Conservation (phyloP, 257 asterid species). For the Salvia miltiorrhiza region DNA sequence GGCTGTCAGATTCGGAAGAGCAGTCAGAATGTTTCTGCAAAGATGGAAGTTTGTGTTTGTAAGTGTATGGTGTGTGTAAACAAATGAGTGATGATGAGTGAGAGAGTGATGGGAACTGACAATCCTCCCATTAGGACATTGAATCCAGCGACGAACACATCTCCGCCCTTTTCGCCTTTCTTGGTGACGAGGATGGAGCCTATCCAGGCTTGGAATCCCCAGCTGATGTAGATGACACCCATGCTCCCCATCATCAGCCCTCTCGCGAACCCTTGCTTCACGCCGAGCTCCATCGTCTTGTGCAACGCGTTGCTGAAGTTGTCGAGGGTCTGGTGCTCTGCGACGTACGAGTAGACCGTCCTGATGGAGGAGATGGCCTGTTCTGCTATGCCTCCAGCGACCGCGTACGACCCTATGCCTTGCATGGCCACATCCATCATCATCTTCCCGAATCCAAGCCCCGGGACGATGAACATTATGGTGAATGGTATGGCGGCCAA, state of each 20-base stretch:
- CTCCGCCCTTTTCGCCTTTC: slow-evolving; percentile 71
- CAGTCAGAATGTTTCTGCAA: slow-evolving; percentile 63
- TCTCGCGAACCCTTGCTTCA: slow-evolving; percentile 74
- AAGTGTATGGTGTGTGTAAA: neutral
- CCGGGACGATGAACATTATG: slow-evolving; percentile 67
- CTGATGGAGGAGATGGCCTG: slow-evolving; percentile 76
- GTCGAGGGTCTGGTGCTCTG: slow-evolving; percentile 51
- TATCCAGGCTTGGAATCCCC: slow-evolving; percentile 83
- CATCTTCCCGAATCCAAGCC: slow-evolving; percentile 71
- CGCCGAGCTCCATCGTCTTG: slow-evolving; percentile 65
- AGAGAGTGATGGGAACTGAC: slow-evolving; percentile 34
- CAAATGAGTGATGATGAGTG: too few species aligned
- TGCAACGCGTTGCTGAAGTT: slow-evolving; percentile 65
- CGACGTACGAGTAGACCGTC: slow-evolving; percentile 68
- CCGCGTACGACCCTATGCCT: slow-evolving; percentile 58
- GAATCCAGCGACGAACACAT: slow-evolving; percentile 78
- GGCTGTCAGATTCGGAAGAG: slow-evolving; percentile 82
- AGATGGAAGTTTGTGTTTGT: neutral
- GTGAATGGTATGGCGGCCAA: slow-evolving; percentile 75
- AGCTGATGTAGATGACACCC: slow-evolving; percentile 73
- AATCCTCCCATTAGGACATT: slow-evolving; percentile 85
- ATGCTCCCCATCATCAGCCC: slow-evolving; percentile 80
- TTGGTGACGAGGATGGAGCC: slow-evolving; percentile 75
- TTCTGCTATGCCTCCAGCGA: slow-evolving; percentile 73
- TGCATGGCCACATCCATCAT: slow-evolving; percentile 72